Evolutionary conservation across 208 protist species (phyloP), one percentile per base, ranked within the genome.

Genomic region (Acanthamoeba triangularis): DNA sequence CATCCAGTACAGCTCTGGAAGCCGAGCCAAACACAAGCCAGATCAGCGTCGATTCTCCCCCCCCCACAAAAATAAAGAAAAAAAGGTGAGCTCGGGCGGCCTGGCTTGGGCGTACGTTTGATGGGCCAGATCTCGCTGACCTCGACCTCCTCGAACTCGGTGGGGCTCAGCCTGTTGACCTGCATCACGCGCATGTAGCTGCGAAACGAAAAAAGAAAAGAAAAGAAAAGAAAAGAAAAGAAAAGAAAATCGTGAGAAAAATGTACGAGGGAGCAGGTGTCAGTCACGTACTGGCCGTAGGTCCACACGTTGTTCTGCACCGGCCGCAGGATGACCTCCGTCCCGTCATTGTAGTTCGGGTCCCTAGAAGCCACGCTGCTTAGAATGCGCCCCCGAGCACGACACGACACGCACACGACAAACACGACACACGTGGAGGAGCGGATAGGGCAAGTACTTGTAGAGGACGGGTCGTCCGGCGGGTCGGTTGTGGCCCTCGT

Each of bases 291-390:
- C 80, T 63, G 44, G 44, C 80, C 80, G n/a, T 88, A 88, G 80
- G 80, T 88, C 80, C 80, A 88, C 80, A 88, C 80, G 52, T 88
- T 88, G 52, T 88, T 63, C 33, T 88, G 80, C 11, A 88, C 80
- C 16, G 80, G 80, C 33, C 80, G 69, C 69, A 78, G 69, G 35
- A 78, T 78, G 69, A 78, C 69, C 69, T 78, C 69, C 35, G 13
- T 37, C 8, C n/a, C 69, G 35, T 37, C 30, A 16, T 41, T 78
- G n/a, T n/a, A n/a, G 63, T 72, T 25, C 63, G 63, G 63, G 16
- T 33, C n/a, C 63, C 63, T 72, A 14, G 28, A 33, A 16, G 11
- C 52, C 52, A 18, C 52, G 11, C 52, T 59, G 7, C 16, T 35
- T 35, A 74, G 6, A 30, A 74, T 74, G 3, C 49, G 49, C 49